Evolutionary conservation across 2,329 filamentous ascomycete genomes (phyloP).

Genomic region (Botrytis byssoidea): DNA sequence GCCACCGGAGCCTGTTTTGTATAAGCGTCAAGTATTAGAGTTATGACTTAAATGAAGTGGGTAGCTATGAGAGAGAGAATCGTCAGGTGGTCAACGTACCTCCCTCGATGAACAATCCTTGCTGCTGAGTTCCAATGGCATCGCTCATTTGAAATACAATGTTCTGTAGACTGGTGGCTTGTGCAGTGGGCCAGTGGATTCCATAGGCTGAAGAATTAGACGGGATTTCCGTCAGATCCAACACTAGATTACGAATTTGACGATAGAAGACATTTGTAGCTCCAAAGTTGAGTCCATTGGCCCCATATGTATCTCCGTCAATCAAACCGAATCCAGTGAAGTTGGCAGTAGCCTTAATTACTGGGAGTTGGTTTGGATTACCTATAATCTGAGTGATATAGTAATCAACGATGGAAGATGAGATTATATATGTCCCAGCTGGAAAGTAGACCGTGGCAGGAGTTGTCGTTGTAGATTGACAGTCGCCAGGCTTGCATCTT

Average conservation of each 20-base stretch:
- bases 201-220: conserved; percentile 37
- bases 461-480: conserved; percentile 48
- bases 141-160: conserved; percentile 57
- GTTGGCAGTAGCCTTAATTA: conserved; percentile 65
- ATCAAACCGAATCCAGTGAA: conserved; percentile 78
- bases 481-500: conserved; percentile 46
- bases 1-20: conserved; percentile 51
- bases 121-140: conserved; percentile 48
- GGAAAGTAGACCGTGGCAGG: conserved; percentile 41
- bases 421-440: conserved; percentile 34
- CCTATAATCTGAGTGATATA: conserved; percentile 36
- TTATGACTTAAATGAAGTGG: neutral
- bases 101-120: conserved; percentile 60
- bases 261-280: conserved; percentile 70
- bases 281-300: conserved; percentile 68
- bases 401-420: conserved; percentile 29
- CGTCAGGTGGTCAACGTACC: conserved; percentile 26
- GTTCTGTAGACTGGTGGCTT: conserved; percentile 61
- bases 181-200: conserved; percentile 55
- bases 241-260: conserved; percentile 62
- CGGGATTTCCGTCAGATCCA: conserved; percentile 50
- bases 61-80: neutral
- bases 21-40: neutral
- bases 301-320: conserved; percentile 77
- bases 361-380: conserved; percentile 52